phyloP scores from a whole-genome alignment of 176 grass and related monocot genomes.

The Melocanna baccifera region DNA sequence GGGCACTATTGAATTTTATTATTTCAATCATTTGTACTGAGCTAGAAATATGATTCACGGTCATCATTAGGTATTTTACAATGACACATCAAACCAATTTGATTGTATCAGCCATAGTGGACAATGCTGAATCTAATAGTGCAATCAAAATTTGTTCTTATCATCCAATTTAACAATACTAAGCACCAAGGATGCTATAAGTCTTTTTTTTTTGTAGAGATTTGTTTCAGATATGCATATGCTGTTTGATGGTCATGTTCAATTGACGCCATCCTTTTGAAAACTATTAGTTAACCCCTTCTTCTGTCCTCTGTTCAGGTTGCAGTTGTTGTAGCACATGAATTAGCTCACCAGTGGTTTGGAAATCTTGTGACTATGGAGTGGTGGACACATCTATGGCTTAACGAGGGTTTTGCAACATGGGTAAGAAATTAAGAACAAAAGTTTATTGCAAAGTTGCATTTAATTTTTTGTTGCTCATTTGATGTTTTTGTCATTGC shows the following conservation, averaged over 20 bases:
- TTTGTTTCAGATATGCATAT: neutral
- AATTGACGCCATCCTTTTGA: neutral
- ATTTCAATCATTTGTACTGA: slow-evolving; percentile 17
- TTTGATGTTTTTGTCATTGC: slow-evolving; percentile 16
- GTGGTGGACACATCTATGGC: slow-evolving; percentile 98
- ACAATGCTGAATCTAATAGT: slow-evolving; percentile 10
- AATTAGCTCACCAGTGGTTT: slow-evolving; percentile 97
- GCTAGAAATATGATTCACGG: neutral
- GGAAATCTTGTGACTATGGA: slow-evolving; percentile 99
- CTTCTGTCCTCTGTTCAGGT: slow-evolving; percentile 50
- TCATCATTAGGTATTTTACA: slow-evolving; percentile 9
- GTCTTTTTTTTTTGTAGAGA: slow-evolving; percentile 11
- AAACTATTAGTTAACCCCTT: neutral
- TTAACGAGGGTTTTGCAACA: slow-evolving; percentile 96
- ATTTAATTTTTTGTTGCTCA: slow-evolving; percentile 19
- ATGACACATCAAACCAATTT: neutral
- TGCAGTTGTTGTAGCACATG: slow-evolving; percentile 90
- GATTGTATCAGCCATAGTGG: neutral
- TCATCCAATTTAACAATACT: neutral
- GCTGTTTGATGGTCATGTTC: neutral
- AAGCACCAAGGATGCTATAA: neutral
- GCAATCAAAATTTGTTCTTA: neutral
- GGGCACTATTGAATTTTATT: slow-evolving; percentile 10
- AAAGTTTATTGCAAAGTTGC: slow-evolving; percentile 1
- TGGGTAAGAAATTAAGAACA: slow-evolving; percentile 60